Evolutionary conservation across 2,329 filamentous ascomycete species (phyloP), one percentile per base, ranked within the genome.

Genomic region (Exophiala xenobiotica): DNA sequence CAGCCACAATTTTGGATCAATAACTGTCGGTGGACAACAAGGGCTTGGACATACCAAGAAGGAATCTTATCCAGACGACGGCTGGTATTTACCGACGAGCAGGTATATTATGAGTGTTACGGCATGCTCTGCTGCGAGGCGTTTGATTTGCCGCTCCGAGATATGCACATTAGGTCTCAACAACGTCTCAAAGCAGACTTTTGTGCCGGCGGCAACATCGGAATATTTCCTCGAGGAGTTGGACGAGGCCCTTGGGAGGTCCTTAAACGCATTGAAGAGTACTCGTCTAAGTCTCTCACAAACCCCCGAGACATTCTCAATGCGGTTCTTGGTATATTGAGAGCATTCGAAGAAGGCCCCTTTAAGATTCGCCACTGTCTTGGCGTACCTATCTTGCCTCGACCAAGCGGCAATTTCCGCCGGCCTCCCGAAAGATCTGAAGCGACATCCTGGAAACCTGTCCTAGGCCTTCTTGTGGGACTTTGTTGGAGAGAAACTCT

Each of bases 21-120:
- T 16, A 26, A 26, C 1, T 33, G 20, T 8, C 19, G 19, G 12
- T 43, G 20, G 24, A 26, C 22, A 18, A 49, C 52, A 3, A 47
- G 66, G 57, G 68, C 61, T 5, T 70, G 67, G 68, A 70, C 67
- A 3, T 67, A 64, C 53, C 67, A 70, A 53, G 68, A 70, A 53
- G 65, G 49, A 6, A 39, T 68, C 3, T 54, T 68, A 2, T 62
- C 63, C 9, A 35, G 53, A 5, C 61, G 67, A 6, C 58, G 63
- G 14, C 54, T 69, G 7, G 58, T 67, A 14, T 69, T 70, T 48
- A 63, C 64, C 0, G 59, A 65, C 6, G 48, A 66, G 19, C 59
- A 66, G 47, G 46, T 63, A 7, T 66, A 63, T 26, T 67, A 59
- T 40, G 47, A 64, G 43, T 67, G 64, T 53, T 20, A 53, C 22